Base-by-base conservation (phyloP, 2,329 filamentous ascomycete genomes). In the Neoarthrinium moseri region DNA sequence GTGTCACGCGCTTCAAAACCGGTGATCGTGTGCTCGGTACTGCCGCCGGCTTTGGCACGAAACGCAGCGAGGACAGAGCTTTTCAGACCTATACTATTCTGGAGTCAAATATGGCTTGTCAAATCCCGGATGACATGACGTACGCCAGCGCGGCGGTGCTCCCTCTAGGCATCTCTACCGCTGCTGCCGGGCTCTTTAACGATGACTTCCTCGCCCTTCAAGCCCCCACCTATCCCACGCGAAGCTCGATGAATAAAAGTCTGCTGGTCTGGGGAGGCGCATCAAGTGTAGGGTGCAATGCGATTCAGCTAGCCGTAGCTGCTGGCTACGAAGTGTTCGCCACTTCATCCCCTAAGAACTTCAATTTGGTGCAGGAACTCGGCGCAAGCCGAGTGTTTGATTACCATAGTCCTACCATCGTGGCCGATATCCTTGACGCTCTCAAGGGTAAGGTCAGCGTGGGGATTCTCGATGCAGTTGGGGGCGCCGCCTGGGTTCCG, bases 251-350 rank as follows among this genome's bases (percentile, higher is more conserved):
- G 5, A 60, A 60, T 13, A 61, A 69, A 32, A 53, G 50, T 4
- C 23, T 59, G n/a, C 49, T 58, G 6, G 50, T 59, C 18, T 58
- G 55, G 55, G 57, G 51, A 30, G 77, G 73, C 4, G 68, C 72
- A 2, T 67, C 67, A 7, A 66, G 63, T 36, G 71, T 75, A 2
- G 73, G 73, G 4, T 62, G 64, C 50, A 68, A 65, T 35, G 70
- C 67, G 3, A 65, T 74, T 4, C 72, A 76, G 50, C 63, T 75
- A 4, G 66, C 69, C 15, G 54, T 58, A 2, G 63, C 65, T 1
- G 64, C 68, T 4, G 73, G 73, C 4, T 72, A 69, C 46, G 60
- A 68, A 18, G 72, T 76, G 7, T 45, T 73, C 8, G 56, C 65
- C 5, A 72, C 68, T 3, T 61, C 64, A 0, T 67, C 65, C 1